Percentiles rank a stretch among this genome's conserved stretches.
Evolutionary conservation across 805 yeast genomes (phyloP).

Genomic region (Kockiozyma suomiensis): DNA sequence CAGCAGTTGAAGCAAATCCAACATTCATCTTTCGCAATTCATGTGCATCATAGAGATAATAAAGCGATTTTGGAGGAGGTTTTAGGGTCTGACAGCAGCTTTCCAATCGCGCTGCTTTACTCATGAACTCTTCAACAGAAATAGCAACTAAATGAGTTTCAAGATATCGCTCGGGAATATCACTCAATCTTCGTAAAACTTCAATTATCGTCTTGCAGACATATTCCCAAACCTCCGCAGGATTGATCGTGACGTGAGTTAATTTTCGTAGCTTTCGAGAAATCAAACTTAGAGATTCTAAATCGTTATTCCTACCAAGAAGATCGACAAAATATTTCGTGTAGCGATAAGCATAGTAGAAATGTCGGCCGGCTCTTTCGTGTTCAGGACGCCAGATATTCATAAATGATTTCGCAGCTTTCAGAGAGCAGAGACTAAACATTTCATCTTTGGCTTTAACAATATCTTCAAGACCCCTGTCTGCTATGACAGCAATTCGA

Average conservation of each 20-base stretch:
- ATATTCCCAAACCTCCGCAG: constrained; percentile 67
- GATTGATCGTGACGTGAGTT: constrained; percentile 72
- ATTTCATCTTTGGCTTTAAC: constrained; percentile 65
- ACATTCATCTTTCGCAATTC: constrained; percentile 73
- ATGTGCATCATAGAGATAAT: constrained; percentile 52
- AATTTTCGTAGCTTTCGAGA: constrained; percentile 76
- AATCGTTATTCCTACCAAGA: constrained; percentile 56
- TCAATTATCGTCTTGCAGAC: constrained; percentile 53
- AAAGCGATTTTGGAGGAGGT: constrained; percentile 14
- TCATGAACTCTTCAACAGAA: constrained; percentile 44
- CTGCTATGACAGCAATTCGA: constrained; percentile 64
- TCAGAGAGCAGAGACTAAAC: constrained; percentile 62
- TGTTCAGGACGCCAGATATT: constrained; percentile 91
- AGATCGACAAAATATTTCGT: constrained; percentile 63
- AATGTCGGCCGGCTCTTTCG: constrained; percentile 93
- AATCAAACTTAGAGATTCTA: constrained; percentile 60
- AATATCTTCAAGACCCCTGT: constrained; percentile 56
- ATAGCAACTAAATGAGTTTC: constrained; percentile 33
- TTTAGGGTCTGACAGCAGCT: constrained; percentile 21
- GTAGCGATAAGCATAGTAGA: constrained; percentile 72
- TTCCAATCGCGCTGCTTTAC: constrained; percentile 44
- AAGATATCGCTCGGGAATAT: constrained; percentile 36
- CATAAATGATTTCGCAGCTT: constrained; percentile 70
- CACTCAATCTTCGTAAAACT: constrained; percentile 48
- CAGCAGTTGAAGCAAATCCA: constrained; percentile 72